Conservation (phyloP, 2,329 filamentous ascomycete genomes). For the Epichloe uncinata region DNA sequence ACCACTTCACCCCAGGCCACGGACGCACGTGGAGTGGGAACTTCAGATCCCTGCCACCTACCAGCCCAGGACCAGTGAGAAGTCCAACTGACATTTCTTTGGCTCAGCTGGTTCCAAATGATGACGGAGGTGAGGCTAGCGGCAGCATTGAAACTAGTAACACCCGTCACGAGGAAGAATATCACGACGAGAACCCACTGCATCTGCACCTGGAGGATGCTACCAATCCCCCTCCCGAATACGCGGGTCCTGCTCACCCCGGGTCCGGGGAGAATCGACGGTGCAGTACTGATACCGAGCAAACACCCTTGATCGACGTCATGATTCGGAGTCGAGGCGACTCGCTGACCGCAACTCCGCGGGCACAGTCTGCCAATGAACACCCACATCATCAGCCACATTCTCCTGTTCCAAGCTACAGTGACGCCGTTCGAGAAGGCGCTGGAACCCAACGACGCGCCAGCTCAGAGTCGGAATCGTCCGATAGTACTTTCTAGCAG, state of each 20-base stretch:
- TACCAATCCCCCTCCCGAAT: conserved; percentile 55
- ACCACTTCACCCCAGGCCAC: conserved; percentile 48
- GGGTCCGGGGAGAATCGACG: conserved; percentile 39
- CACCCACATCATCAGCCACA: conserved; percentile 10
- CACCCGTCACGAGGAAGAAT: conserved; percentile 12
- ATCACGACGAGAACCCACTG: conserved; percentile 24
- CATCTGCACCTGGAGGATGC: conserved; percentile 37
- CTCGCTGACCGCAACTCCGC: conserved; percentile 27
- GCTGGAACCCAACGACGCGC: conserved; percentile 16
- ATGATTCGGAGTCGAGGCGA: conserved; percentile 37
- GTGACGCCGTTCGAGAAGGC: conserved; percentile 53
- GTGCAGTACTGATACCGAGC: conserved; percentile 45
- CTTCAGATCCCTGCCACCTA: conserved; percentile 59
- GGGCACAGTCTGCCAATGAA: conserved; percentile 8
- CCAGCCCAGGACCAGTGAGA: conserved; percentile 76
- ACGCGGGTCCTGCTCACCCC: conserved; percentile 51
- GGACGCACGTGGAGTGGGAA: conserved; percentile 65
- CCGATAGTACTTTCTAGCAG: neutral
- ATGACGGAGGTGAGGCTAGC: conserved; percentile 54
- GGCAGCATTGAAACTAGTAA: conserved; percentile 9
- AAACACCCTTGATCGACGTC: conserved; percentile 38
- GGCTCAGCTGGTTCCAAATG: conserved; percentile 62
- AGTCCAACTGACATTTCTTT: conserved; percentile 95
- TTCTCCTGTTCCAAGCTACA: conserved; percentile 73
- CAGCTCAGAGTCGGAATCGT: conserved; percentile 8